Evolutionary conservation across 2,329 filamentous ascomycete genomes (phyloP).

Genomic region (Ambrosiella beaveri): DNA sequence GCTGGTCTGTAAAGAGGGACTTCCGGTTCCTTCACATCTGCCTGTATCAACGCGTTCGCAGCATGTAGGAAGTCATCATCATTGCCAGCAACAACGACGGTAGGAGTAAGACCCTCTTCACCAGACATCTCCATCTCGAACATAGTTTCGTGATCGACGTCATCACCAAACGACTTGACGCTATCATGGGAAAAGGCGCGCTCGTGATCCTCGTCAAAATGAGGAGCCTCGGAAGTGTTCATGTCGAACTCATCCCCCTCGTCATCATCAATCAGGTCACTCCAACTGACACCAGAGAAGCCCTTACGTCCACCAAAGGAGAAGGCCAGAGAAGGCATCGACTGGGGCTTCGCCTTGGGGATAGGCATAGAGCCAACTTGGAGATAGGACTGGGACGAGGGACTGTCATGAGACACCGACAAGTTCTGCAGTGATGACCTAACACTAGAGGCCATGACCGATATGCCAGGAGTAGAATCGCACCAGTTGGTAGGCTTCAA

Average conservation of each 20-base stretch:
- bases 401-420: conserved; percentile 38
- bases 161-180: conserved; percentile 21
- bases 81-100: conserved; percentile 22
- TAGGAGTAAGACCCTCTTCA: conserved; percentile 13
- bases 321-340: conserved; percentile 53
- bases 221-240: conserved; percentile 11
- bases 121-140: conserved; percentile 18
- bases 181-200: conserved; percentile 68
- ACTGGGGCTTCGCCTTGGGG: conserved; percentile 57
- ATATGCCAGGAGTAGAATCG: conserved; percentile 36
- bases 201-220: conserved; percentile 30
- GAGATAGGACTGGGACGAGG: background rate
- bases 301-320: conserved; percentile 66
- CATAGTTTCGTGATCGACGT: conserved; percentile 12
- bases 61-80: conserved; percentile 46
- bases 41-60: conserved; percentile 31
- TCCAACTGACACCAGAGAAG: conserved; percentile 93
- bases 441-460: background rate
- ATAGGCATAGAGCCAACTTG: conserved; percentile 56
- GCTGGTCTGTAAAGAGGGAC: background rate
- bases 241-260: conserved; percentile 52
- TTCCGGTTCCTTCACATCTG: background rate
- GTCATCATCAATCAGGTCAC: conserved; percentile 89
- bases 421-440: conserved; percentile 66
- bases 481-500: conserved; percentile 30